Evolutionary conservation across 768 basidiomycete species (phyloP), one percentile per base, ranked within the genome.

Genomic region (Auriculariales sp.): DNA sequence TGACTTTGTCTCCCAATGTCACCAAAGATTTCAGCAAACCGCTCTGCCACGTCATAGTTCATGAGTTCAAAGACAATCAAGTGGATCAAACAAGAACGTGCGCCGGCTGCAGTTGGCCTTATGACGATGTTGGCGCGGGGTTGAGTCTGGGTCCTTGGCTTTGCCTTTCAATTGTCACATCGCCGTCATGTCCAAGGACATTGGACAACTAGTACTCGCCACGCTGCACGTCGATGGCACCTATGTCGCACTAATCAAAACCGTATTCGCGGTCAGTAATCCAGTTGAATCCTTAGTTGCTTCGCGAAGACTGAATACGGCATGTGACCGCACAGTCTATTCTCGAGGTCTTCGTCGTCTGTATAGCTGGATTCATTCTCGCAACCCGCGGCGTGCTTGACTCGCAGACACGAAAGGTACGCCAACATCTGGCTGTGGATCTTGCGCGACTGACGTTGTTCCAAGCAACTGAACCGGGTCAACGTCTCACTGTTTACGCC

Each of bases 401-500:
- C 60, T 91, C 90, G 61, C 76, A 75, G 52, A 89, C 86, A 0
- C 92, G 93, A 65, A 88, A 86, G 72, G 89, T 88, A 31, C 10
- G 72, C 60, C 31, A 4, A 24, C 9, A n/a, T 10, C 15, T 19
- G 5, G 39, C 19, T 25, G 39, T n/a, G 27, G 14, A 17, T 12
- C 15, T 30, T 36, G 3, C 15, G 31, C 19, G 6, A 15, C 31
- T 44, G 39, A 44, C 39, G 50, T 19, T 35, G 12, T 27, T 25
- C 2, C 58, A n/a, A 86, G 84, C 75, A 79, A 74, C 67, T 89
- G 17, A 90, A 89, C 58, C 71, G 75, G 19, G 66, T 94, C 48
- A 94, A 93, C 62, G 79, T 94, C 22, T 84, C 84, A 0, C 75
- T 97, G 28, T 95, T 97, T 67, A 89, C 86, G 0, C 85, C 87